Evolutionary conservation across 192 early-diverging fungal species (phyloP).

Genomic region (Spizellomyces sp.): DNA sequence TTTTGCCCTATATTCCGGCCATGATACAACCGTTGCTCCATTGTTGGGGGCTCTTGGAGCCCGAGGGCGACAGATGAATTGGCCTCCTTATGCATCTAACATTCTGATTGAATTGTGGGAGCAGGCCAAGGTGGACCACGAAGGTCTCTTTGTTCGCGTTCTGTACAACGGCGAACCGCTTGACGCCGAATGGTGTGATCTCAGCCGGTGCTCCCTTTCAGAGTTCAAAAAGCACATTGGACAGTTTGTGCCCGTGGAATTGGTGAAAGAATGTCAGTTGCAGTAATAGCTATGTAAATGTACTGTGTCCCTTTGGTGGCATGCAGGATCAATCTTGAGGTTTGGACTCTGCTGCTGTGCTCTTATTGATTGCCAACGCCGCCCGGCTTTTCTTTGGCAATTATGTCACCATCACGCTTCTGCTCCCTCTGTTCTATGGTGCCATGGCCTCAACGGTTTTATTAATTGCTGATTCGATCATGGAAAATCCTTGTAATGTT

Average conservation of each 20-base stretch:
- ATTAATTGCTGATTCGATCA: no score
- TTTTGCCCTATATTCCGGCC: neutral
- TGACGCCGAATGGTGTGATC: constrained; percentile 1
- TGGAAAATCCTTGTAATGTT: no score
- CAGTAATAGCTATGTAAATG: no score
- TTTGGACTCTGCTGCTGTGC: no score
- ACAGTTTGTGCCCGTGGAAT: constrained; percentile 1
- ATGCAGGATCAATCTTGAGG: no score
- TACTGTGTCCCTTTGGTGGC: no score
- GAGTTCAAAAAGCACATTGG: neutral
- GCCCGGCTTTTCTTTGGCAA: no score
- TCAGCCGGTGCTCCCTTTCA: neutral
- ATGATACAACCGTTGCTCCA: neutral
- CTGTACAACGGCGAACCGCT: neutral
- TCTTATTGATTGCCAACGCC: no score
- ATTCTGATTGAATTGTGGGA: constrained; percentile 1
- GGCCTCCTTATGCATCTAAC: constrained; percentile 4
- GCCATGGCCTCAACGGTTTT: no score
- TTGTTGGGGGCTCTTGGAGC: constrained; percentile 3
- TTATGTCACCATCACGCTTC: no score
- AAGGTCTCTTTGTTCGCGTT: constrained; percentile 4
- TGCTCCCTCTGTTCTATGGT: no score
- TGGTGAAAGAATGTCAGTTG: neutral
- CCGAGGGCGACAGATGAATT: neutral
- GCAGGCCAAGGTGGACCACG: neutral